Conservation (phyloP, 768 basidiomycete genomes). For the Lactarius psammicola region DNA sequence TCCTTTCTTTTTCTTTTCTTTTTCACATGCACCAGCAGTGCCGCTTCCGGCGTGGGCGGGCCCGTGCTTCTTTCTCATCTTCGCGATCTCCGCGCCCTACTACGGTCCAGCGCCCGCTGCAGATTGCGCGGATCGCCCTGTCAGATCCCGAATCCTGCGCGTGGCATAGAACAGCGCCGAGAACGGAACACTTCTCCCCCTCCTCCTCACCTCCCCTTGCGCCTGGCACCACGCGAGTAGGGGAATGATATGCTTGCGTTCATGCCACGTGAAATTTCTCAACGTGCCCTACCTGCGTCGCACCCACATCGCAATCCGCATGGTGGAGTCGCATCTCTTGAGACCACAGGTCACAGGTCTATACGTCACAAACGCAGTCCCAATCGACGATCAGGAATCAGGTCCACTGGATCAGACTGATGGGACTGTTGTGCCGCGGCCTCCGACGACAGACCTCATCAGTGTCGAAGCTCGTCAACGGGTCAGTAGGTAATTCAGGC, state of each 20-base stretch:
- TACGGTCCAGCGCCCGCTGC: conserved; percentile 4
- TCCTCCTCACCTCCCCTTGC: neutral
- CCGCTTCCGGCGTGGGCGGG: conserved; percentile 21
- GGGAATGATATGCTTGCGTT: conserved; percentile 10
- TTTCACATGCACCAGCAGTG: conserved; percentile 18
- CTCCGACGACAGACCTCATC: neutral
- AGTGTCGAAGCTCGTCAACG: neutral
- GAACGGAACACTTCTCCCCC: neutral
- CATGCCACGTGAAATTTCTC: conserved; percentile 4
- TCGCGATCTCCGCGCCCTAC: conserved; percentile 19
- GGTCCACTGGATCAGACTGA: neutral
- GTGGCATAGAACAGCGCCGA: conserved; percentile 15
- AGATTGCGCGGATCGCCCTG: conserved; percentile 24
- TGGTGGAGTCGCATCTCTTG: neutral
- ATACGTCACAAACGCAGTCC: neutral
- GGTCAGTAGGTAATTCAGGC: conserved; percentile 2
- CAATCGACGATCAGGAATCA: conserved; percentile 1
- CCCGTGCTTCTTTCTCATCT: conserved; percentile 20
- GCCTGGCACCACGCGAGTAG: conserved; percentile 4
- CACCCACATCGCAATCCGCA: neutral
- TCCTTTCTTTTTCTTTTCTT: neutral
- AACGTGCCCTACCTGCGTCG: neutral
- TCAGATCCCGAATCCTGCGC: neutral
- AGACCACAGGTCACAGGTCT: neutral
- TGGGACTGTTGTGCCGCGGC: neutral